These are phyloP conservation scores for Kluyveromyces dobzhanskii DNA, from an alignment of 805 yeast species.

Conservation along the genomic window DNA sequence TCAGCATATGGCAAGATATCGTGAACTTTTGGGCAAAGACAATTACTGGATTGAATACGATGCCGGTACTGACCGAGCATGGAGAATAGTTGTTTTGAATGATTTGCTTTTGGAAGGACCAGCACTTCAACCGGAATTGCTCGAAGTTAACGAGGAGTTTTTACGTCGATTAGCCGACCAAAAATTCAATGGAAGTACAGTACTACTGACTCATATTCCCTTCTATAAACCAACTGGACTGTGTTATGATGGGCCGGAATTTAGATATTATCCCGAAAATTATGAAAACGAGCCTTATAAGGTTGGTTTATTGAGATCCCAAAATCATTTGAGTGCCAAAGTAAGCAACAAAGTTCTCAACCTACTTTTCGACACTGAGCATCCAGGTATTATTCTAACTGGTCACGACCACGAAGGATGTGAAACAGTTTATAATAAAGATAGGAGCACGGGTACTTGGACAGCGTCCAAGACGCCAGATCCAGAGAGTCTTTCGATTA, in stretches of 20 bases:
- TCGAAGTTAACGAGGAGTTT: slow-evolving; percentile 65
- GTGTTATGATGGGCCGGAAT: slow-evolving; percentile 81
- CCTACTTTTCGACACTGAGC: slow-evolving; percentile 56
- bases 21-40: slow-evolving; percentile 68
- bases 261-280: slow-evolving; percentile 46
- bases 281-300: slow-evolving; percentile 57
- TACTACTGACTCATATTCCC: slow-evolving; percentile 84
- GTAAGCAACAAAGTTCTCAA: slow-evolving; percentile 61
- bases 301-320: slow-evolving; percentile 65
- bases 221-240: slow-evolving; percentile 73
- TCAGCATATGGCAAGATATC: slow-evolving; percentile 81
- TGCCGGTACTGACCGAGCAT: slow-evolving; percentile 55
- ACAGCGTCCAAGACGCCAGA: slow-evolving; percentile 37
- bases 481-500: slow-evolving; percentile 33
- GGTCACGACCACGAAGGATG: slow-evolving; percentile 99
- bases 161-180: slow-evolving; percentile 47
- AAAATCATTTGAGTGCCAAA: slow-evolving; percentile 70
- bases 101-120: slow-evolving; percentile 86
- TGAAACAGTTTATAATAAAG: slow-evolving; percentile 51
- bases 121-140: slow-evolving; percentile 63
- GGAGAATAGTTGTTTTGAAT: slow-evolving; percentile 84
- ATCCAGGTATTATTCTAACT: slow-evolving; percentile 74
- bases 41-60: slow-evolving; percentile 74
- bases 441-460: slow-evolving; percentile 43
- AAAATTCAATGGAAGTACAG: slow-evolving; percentile 67